Conservation (phyloP, 2,329 filamentous ascomycete genomes). For the Aspergillus fumigatus region DNA sequence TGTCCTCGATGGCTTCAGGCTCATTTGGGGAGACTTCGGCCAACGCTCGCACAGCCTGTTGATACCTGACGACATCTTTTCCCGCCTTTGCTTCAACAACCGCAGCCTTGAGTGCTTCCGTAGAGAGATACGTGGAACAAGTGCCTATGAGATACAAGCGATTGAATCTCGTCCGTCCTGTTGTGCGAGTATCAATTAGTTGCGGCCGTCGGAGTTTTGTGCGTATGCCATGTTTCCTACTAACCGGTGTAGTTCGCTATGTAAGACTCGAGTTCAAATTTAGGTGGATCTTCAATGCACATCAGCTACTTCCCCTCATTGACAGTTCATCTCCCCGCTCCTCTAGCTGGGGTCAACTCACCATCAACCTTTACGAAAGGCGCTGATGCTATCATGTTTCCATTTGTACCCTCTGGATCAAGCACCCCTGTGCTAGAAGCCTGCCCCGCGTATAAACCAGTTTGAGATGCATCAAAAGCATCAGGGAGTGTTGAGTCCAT, state of each 20-base stretch:
- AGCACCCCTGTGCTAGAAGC: constrained; percentile 1
- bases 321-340: constrained; percentile 1
- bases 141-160: constrained; percentile 78
- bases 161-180: constrained; percentile 75
- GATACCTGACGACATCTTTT: constrained; percentile 68
- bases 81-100: constrained; percentile 71
- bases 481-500: constrained; percentile 28
- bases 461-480: constrained; percentile 19
- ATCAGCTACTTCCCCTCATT: constrained; percentile 6
- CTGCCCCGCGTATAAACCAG: constrained; percentile 10
- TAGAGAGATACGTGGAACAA: constrained; percentile 67
- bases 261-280: constrained; percentile 87
- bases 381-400: background rate
- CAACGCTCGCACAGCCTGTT: constrained; percentile 63
- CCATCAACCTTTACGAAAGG: constrained; percentile 27
- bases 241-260: constrained; percentile 82
- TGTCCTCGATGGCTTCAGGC: constrained; percentile 62
- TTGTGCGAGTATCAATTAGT: background rate
- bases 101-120: constrained; percentile 77
- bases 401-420: constrained; percentile 7
- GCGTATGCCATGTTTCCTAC: constrained; percentile 11
- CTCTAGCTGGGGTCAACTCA: constrained; percentile 13
- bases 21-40: constrained; percentile 61
- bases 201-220: background rate
- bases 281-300: constrained; percentile 61